These are phyloP conservation scores for Combretum micranthum DNA, from an alignment of 345 rosid genomes.

Conservation along the genomic window DNA sequence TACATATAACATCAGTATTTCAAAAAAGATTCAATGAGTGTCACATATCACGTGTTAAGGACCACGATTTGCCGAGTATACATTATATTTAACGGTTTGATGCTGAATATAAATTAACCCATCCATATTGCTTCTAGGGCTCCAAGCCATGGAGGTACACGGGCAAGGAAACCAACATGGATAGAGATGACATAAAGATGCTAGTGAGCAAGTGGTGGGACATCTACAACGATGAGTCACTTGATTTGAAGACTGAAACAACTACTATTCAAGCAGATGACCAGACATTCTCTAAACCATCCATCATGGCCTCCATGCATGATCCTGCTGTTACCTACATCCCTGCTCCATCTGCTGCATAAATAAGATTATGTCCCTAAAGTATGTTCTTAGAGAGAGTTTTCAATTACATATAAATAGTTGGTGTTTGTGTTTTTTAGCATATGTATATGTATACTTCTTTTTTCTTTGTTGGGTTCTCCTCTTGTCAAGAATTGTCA, in stretches of 20 bases:
- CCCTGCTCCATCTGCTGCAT: conserved; percentile 75
- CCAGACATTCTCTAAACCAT: conserved; percentile 28
- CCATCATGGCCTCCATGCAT: conserved; percentile 42
- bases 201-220: conserved; percentile 79
- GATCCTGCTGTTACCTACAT: conserved; percentile 46
- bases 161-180: conserved; percentile 74
- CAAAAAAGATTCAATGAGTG: too few species aligned
- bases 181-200: conserved; percentile 76
- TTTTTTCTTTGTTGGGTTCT: too few species aligned
- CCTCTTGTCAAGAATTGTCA: too few species aligned
- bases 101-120: too few species aligned
- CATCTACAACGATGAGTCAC: conserved; percentile 54
- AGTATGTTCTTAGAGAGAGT: too few species aligned
- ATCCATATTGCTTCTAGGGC: conserved; percentile 32
- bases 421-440: conserved; percentile 11
- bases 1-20: not conserved
- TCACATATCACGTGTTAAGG: too few species aligned
- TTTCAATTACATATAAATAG: not conserved
- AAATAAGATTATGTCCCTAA: conserved; percentile 1
- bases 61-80: too few species aligned
- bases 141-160: conserved; percentile 94
- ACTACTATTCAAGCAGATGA: conserved; percentile 15
- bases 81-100: too few species aligned
- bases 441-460: not conserved
- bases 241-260: conserved; percentile 29